phyloP scores from a whole-genome alignment of 306 rosid genomes.

The Phaseolus lunatus region DNA sequence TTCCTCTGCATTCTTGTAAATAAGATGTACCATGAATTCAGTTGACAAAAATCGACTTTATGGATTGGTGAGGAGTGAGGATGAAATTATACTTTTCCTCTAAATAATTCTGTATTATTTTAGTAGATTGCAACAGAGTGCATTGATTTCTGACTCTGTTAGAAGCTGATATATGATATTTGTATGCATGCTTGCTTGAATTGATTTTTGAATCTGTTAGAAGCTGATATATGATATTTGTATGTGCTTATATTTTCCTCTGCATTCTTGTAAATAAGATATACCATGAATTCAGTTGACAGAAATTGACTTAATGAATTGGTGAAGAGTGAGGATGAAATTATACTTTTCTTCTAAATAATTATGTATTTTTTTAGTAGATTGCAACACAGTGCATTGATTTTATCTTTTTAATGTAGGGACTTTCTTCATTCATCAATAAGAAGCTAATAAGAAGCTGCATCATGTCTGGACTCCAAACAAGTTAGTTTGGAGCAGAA shows the following conservation, averaged over 20 bases:
- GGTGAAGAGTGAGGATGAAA: conserved; percentile 10
- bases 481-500: conserved; percentile 42
- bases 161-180: no score
- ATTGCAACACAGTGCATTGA: conserved; percentile 26
- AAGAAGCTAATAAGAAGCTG: conserved; percentile 46
- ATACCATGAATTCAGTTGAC: background rate
- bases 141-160: no score
- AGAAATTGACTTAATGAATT: background rate
- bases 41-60: background rate
- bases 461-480: conserved; percentile 43
- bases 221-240: background rate
- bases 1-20: background rate
- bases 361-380: background rate
- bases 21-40: background rate
- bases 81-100: conserved; percentile 4
- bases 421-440: conserved; percentile 50
- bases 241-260: background rate
- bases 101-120: background rate
- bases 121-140: background rate
- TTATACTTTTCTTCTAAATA: conserved; percentile 7
- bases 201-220: conserved; percentile 22
- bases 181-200: no score
- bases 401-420: conserved; percentile 52
- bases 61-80: conserved; percentile 24
- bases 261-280: background rate